Evolutionary conservation across 2,329 filamentous ascomycete species (phyloP), one percentile per base, ranked within the genome.

Genomic region (Cytospora piceicola): DNA sequence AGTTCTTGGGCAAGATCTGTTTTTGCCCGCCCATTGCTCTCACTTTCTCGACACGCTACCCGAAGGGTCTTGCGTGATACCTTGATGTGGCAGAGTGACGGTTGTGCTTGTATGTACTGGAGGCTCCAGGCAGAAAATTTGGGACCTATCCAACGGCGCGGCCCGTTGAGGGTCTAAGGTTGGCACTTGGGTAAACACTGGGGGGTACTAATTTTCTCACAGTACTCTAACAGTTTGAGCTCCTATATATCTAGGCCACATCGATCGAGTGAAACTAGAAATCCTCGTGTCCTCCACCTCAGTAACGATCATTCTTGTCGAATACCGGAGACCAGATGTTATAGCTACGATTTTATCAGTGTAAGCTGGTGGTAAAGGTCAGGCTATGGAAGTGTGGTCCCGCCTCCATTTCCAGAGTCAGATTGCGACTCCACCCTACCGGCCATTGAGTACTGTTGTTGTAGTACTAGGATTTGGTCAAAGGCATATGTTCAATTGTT

Each of bases 1-100:
- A 90, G 74, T 88, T 87, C 69, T 81, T 83, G 2, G 86, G 85
- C 29, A 70, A 56, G n/a, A 64, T 12, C 42, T 62, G 53, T 46
- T 61, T 64, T 15, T 67, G 39, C 32, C 55, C 59, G 52, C 51
- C 34, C 66, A 68, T 68, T 1, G 34, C 63, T n/a, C 15, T 22
- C 22, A 9, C 20, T 32, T 22, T 29, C 15, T 22, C 22, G 24
- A 29, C 24, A 54, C 46, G 32, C 22, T 12, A 12, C 54, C 12
- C 22, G 9, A 30, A 5, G 29, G 1, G 12, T 36, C 4, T 24
- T 24, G 30, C n/a, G 12, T 24, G n/a, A 14, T 2, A 42, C 22
- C 2, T 36, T 15, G 24, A 4, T 46, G 46, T 24, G n/a, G 42
- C 22, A 14, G 42, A 46, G 42, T n/a, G n/a, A 24, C 12, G n/a